phyloP scores from a whole-genome alignment of 768 basidiomycete species.

The Psilocybe cyanescens region DNA sequence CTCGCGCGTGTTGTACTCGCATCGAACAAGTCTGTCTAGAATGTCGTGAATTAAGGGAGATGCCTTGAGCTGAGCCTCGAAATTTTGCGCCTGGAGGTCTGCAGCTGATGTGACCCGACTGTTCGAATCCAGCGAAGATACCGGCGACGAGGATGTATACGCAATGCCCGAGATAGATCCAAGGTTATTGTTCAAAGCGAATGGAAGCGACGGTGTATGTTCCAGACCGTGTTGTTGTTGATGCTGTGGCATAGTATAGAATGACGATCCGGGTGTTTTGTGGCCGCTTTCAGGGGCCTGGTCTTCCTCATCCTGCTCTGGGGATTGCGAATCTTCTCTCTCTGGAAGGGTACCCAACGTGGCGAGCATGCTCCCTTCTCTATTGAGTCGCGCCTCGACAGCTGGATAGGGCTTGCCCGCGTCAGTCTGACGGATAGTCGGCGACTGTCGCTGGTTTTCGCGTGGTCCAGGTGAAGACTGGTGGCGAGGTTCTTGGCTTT shows the following conservation, averaged over 20 bases:
- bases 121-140: conserved; percentile 77
- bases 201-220: conserved; percentile 14
- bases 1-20: conserved; percentile 70
- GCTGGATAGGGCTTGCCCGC: conserved; percentile 43
- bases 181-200: conserved; percentile 7
- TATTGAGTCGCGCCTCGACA: conserved; percentile 31
- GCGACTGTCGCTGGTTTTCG: conserved; percentile 48
- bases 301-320: conserved; percentile 24
- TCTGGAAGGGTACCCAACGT: conserved; percentile 60
- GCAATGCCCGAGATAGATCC: conserved; percentile 34
- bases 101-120: conserved; percentile 58
- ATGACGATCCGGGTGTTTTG: conserved; percentile 26
- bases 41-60: conserved; percentile 80
- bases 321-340: conserved; percentile 23
- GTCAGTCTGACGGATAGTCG: conserved; percentile 50
- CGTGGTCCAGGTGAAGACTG: conserved; percentile 38
- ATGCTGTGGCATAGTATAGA: conserved; percentile 20
- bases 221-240: conserved; percentile 21
- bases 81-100: conserved; percentile 51
- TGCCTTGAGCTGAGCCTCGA: conserved; percentile 76
- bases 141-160: conserved; percentile 71
- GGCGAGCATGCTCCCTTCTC: conserved; percentile 55
- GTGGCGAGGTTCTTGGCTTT: conserved; percentile 34
- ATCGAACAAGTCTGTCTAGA: conserved; percentile 72
- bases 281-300: conserved; percentile 26